Base-by-base conservation (phyloP, 176 grass and related monocot genomes). In the Zoysia japonica region DNA sequence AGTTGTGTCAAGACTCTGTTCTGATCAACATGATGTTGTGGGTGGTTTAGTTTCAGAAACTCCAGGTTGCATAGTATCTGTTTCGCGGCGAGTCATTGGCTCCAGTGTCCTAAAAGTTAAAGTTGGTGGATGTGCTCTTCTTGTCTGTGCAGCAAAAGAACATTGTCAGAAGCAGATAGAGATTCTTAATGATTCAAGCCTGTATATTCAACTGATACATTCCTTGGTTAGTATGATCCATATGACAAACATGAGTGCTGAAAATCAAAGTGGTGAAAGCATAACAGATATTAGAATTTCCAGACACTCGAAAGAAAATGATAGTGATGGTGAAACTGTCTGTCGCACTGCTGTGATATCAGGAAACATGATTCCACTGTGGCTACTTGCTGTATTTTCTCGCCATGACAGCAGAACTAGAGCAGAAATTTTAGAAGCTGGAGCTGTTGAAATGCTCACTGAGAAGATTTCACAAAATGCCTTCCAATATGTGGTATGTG, bases 391-490 rank as follows among this genome's bases (percentile, higher is more conserved):
- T 80, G 80, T 93, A 42, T 91, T 99, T 92, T 81, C 92, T 85
- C 77, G 73, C 48, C 86, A 91, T 87, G 93, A 96, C 82, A 82
- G 79, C 44, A 87, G 78, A 78, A 78, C 82, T 77, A 89, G 88
- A 70, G 77, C 84, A 67, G 90, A 93, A 85, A 85, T 99, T 71
- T 73, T 99, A 73, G 92, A 93, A 82, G 82, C 88, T 86, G 96
- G 88, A 73, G 88, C 92, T 10, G 76, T 99, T 37, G 88, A 90
- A 91, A 96, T 84, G 81, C 96, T 99, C 50, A 91, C 78, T 0
- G 90, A 99, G 49, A 93, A 93, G 82, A 96, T 99, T 60, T 93
- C 96, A 76, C 90, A 96, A 76, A 87, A 93, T 80, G 89, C 90
- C 66, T 96, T 93, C 85, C 88, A 89, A 66, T 96, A 89, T 79